Conservation (phyloP, 805 yeast species). For the Wickerhamiella australiensis region DNA sequence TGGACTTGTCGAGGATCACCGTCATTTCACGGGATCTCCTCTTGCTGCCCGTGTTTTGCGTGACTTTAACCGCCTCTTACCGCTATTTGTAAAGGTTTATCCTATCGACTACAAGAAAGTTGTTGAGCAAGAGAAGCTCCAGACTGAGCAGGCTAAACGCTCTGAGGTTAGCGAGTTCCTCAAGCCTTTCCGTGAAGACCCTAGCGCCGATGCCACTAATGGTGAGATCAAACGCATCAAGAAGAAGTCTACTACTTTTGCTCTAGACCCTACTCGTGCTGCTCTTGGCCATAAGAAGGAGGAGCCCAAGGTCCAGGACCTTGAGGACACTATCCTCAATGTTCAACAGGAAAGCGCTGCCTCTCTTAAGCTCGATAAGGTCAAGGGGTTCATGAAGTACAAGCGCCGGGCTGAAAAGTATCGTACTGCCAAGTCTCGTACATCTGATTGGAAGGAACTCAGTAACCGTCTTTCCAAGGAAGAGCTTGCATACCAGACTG, state of each 20-base stretch:
- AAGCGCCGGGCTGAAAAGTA: constrained; percentile 78
- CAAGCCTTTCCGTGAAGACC: constrained; percentile 61
- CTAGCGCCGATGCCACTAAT: constrained; percentile 74
- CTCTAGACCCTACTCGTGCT: constrained; percentile 27
- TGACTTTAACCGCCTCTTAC: constrained; percentile 79
- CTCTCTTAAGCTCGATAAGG: constrained; percentile 57
- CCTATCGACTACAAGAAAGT: constrained; percentile 88
- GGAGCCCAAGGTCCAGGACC: constrained; percentile 81
- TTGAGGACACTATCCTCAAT: constrained; percentile 80
- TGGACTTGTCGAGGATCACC: constrained; percentile 87
- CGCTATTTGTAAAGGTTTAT: constrained; percentile 83
- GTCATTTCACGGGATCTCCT: constrained; percentile 86
- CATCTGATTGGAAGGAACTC: constrained; percentile 87
- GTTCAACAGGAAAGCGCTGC: constrained; percentile 46
- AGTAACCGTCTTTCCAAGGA: constrained; percentile 69
- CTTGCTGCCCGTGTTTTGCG: constrained; percentile 71
- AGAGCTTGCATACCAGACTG: constrained; percentile 82
- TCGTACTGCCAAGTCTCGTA: constrained; percentile 62
- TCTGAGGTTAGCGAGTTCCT: constrained; percentile 51
- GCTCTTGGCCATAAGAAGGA: constrained; percentile 25
- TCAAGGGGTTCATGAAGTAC: constrained; percentile 88
- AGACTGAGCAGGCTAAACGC: constrained; percentile 48
- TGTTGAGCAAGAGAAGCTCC: constrained; percentile 59
- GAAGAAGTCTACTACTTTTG: constrained; percentile 19
- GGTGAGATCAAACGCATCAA: constrained; percentile 58